phyloP scores from a whole-genome alignment of 164 flowering plant genomes.

The Umbilicus rupestris region DNA sequence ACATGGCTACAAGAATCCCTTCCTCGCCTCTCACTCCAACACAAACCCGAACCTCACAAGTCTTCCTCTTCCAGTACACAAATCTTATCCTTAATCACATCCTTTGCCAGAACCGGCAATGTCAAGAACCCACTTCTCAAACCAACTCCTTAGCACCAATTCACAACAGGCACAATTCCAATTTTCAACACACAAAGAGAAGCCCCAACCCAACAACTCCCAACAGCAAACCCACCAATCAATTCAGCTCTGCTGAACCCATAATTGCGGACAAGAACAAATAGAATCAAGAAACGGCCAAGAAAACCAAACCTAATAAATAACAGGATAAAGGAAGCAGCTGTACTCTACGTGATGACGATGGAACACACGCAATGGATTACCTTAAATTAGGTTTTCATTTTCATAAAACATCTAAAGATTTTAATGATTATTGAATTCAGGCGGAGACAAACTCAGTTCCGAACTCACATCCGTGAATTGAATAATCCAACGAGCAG shows the following conservation, averaged over 20 bases:
- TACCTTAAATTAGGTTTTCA: background rate
- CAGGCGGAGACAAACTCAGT: conserved; percentile 1
- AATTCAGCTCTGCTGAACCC: background rate
- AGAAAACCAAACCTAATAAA: background rate
- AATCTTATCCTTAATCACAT: background rate
- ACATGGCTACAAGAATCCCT: conserved; percentile 21
- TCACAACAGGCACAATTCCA: background rate
- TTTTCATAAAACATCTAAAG: background rate
- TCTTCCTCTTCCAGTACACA: background rate
- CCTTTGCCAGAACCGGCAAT: background rate
- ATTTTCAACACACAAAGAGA: background rate
- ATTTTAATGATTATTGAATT: background rate
- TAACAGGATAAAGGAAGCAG: background rate
- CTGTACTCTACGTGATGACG: background rate
- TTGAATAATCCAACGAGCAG: conserved; percentile 5
- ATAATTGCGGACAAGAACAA: background rate
- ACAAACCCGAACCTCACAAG: background rate
- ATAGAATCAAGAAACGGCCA: background rate
- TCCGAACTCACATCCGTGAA: background rate
- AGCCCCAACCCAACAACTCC: background rate
- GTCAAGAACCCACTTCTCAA: background rate
- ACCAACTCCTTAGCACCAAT: background rate
- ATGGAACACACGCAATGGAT: background rate
- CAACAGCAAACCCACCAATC: background rate
- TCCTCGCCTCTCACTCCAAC: background rate